phyloP scores from a whole-genome alignment of 2,329 filamentous ascomycete genomes.

The Curvularia eragrostidis region DNA sequence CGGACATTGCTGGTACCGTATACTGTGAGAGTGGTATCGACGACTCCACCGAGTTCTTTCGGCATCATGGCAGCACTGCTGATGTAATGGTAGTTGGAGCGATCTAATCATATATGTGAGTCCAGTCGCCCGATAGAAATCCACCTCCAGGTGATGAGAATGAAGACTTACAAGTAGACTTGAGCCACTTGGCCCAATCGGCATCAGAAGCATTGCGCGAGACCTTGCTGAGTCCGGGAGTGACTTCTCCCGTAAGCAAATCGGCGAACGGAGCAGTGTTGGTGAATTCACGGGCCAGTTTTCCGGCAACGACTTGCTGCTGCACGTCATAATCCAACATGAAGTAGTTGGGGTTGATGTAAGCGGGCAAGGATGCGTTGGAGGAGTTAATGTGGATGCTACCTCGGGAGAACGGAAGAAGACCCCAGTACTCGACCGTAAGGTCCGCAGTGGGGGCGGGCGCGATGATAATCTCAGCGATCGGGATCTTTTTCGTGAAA shows the following conservation, averaged over 20 bases:
- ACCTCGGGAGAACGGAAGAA: slow-evolving; percentile 5
- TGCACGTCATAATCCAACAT: slow-evolving; percentile 5
- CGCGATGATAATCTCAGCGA: neutral
- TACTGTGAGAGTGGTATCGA: slow-evolving; percentile 2
- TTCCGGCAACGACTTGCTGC: neutral
- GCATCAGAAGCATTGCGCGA: slow-evolving; percentile 1
- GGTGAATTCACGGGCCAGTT: slow-evolving; percentile 1
- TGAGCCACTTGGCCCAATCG: neutral
- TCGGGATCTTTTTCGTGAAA: slow-evolving; percentile 7
- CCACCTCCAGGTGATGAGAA: neutral
- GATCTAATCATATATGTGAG: neutral
- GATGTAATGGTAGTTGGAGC: slow-evolving; percentile 3
- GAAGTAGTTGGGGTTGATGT: slow-evolving; percentile 5
- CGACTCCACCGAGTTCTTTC: neutral
- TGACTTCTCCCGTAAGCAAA: neutral
- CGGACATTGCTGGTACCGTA: slow-evolving; percentile 5
- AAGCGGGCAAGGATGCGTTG: neutral
- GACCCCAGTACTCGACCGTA: neutral
- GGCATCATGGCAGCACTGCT: slow-evolving; percentile 3
- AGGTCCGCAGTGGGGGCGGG: slow-evolving; percentile 1
- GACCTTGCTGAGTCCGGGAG: neutral
- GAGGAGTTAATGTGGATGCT: slow-evolving; percentile 6
- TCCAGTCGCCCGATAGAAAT: neutral
- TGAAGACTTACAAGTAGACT: slow-evolving; percentile 5
- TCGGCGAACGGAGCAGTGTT: slow-evolving; percentile 2